Conservation (phyloP, 495 filamentous ascomycete species). For the Cladorrhinum samala region DNA sequence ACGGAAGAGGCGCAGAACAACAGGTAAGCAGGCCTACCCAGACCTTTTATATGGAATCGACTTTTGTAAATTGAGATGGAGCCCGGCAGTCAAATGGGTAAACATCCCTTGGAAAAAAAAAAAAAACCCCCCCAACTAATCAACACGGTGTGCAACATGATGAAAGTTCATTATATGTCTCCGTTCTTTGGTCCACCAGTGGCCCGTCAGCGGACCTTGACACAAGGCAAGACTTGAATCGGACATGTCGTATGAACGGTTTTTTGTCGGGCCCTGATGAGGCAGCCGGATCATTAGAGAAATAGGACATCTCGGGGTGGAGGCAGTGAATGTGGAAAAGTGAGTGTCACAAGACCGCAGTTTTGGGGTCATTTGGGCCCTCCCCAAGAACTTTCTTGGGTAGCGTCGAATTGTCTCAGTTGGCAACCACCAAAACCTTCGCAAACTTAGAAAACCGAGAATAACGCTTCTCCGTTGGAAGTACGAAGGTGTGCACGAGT, state of each 20-base stretch:
- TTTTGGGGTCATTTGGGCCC: constrained; percentile 26
- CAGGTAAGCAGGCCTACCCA: background rate
- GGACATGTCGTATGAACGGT: constrained; percentile 5
- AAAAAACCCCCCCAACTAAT: too few relatives aligned
- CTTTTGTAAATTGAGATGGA: constrained; percentile 1
- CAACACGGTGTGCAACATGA: constrained; percentile 17
- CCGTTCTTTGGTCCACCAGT: background rate
- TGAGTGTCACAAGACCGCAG: constrained; percentile 13
- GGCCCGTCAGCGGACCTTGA: constrained; percentile 21
- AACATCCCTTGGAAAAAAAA: background rate
- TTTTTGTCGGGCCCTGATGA: background rate
- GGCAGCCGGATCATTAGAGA: constrained; percentile 6
- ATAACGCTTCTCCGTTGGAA: background rate
- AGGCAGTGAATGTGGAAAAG: constrained; percentile 13
- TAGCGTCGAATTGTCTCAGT: constrained; percentile 2
- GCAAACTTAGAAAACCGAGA: background rate
- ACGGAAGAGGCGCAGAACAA: background rate
- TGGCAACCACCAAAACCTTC: background rate
- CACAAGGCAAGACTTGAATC: constrained; percentile 4
- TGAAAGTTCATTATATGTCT: background rate
- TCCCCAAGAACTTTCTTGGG: constrained; percentile 6
- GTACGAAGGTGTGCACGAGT: background rate
- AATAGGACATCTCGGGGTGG: constrained; percentile 6
- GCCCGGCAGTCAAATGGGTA: background rate
- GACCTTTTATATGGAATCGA: background rate